Evolutionary conservation across 2,329 filamentous ascomycete species (phyloP).

Genomic region (Colletotrichum liriopes): DNA sequence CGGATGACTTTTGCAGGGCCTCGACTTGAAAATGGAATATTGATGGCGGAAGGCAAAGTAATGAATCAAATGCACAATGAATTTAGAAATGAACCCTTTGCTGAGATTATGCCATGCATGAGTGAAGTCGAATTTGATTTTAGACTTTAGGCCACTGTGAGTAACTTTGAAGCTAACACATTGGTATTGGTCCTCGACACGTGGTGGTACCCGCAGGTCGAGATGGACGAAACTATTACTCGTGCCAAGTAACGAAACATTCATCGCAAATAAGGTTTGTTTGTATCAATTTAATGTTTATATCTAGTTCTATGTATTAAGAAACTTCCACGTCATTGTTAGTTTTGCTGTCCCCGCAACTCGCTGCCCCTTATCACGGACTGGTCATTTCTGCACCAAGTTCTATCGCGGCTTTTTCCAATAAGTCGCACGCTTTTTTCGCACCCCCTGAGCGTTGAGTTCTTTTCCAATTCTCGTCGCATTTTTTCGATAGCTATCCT

Average conservation of each 20-base stretch:
- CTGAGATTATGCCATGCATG: no score
- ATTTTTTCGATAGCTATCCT: conserved; percentile 45
- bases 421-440: conserved; percentile 46
- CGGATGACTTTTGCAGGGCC: neutral
- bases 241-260: neutral
- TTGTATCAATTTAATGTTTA: neutral
- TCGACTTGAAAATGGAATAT: no score
- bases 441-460: conserved; percentile 50
- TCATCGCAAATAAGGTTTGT: neutral
- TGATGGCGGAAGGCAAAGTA: neutral
- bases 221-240: neutral
- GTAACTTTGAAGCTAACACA: neutral
- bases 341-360: no score
- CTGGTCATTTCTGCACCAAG: no score
- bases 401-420: conserved; percentile 47
- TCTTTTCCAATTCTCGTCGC: conserved; percentile 48
- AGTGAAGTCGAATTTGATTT: neutral
- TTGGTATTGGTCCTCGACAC: neutral
- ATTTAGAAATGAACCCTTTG: neutral
- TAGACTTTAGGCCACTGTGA: neutral
- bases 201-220: neutral
- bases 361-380: neutral
- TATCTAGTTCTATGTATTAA: neutral
- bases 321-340: neutral
- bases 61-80: neutral